Base-by-base conservation (phyloP, 352 stramenopile species). In the Pythium apleroticum region DNA sequence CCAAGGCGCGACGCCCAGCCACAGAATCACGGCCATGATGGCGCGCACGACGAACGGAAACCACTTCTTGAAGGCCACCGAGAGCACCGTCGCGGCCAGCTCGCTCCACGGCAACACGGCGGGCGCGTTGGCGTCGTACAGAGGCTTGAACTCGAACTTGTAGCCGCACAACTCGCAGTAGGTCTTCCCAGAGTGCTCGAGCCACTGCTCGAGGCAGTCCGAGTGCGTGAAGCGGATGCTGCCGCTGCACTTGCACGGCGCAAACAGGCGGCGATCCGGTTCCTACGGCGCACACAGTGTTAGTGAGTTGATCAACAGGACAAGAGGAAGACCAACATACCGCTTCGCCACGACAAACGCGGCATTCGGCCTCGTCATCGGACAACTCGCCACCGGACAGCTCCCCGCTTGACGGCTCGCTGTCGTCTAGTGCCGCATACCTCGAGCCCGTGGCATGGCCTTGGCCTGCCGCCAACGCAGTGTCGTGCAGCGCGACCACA, bases 211-310 rank as follows among this genome's bases (percentile, higher is more conserved):
- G 50, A 98, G 78, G 56, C 95, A 98, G 67, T 98, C 93, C 56
- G 96, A 93, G 77, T 98, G 95, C 27, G 88, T 96, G 69, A 96
- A 90, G 35, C 92, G 91, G 66, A 98, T 98, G 46, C 90, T 98
- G 31, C 95, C 95, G 30, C 91, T 98, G 73, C 95, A 98, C 76
- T 97, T 97, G 71, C 95, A 98, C 15, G 87, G 87, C 57, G 81
- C 82, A 66, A 94, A 94, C 24, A 96, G 71, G 4, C 82, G 87
- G 4, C 85, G 80, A 10, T 76, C 85, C 0, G 77, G 76, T 66
- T 96, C 87, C 80, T 89, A 62, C 25, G 25, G 3, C 19, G 4
- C 37, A 35, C 17, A 55, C 30, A n/a, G 20, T 25, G 31, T 63
- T 20, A 72, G 50, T 33, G 27, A 53, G 19, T 19, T 9, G 35